Evolutionary conservation across 2,329 filamentous ascomycete genomes (phyloP).

Genomic region (Cadophora malorum): DNA sequence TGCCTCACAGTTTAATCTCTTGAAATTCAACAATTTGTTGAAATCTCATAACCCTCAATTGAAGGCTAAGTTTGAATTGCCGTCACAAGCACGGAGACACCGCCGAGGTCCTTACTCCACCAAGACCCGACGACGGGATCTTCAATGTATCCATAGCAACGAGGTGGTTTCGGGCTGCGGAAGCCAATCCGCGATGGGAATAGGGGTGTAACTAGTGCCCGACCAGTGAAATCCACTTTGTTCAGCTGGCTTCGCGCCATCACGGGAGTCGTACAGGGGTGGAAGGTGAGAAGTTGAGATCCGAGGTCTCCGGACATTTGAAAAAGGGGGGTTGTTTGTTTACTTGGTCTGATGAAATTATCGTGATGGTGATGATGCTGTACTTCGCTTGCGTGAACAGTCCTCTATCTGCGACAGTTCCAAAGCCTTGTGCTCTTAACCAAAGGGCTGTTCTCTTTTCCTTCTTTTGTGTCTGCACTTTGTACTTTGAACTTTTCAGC

Average conservation of each 20-base stretch:
- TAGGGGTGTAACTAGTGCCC: background rate
- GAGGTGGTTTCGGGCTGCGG: background rate
- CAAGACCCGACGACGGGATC: background rate
- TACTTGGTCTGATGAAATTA: background rate
- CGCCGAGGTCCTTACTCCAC: conserved; percentile 4
- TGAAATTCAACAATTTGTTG: too few species aligned
- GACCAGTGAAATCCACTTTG: background rate
- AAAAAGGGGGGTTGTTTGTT: background rate
- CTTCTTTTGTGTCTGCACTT: too few species aligned
- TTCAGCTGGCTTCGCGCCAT: conserved; percentile 7
- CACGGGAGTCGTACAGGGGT: background rate
- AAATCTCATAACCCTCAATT: too few species aligned
- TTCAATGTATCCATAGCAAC: conserved; percentile 9
- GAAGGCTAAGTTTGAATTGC: background rate
- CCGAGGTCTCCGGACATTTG: background rate
- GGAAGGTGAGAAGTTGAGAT: background rate
- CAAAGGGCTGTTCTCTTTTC: too few species aligned
- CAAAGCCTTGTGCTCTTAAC: too few species aligned
- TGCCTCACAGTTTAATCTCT: too few species aligned
- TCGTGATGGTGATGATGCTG: too few species aligned
- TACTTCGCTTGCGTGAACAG: too few species aligned
- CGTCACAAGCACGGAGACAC: background rate
- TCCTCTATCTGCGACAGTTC: too few species aligned
- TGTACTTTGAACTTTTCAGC: too few species aligned
- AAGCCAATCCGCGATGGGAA: conserved; percentile 1